phyloP scores from a whole-genome alignment of 1,284 basidiomycete species.

The Apiotrichum akiyoshidainum region DNA sequence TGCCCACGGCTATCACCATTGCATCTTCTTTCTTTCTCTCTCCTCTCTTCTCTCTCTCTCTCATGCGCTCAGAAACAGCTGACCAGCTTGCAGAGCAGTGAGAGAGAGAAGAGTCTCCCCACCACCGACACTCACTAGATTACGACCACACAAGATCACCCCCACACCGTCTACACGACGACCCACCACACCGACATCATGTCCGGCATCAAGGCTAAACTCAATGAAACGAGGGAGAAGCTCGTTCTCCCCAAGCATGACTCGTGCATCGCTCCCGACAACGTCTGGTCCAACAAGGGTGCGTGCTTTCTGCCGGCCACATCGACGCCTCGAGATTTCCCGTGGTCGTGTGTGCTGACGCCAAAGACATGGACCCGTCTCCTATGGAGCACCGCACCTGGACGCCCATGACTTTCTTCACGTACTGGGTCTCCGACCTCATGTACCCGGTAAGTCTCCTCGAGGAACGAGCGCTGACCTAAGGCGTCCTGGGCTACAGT shows the following conservation, averaged over 20 bases:
- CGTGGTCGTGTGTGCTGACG: not conserved
- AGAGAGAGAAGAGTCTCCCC: not conserved
- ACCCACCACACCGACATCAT: not conserved
- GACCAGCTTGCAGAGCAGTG: not conserved
- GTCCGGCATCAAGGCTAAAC: not conserved
- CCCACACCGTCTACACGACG: not conserved
- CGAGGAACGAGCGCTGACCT: not conserved
- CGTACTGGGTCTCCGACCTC: slow-evolving; percentile 15
- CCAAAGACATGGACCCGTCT: slow-evolving; percentile 40
- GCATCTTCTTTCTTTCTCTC: not conserved
- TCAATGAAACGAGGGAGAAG: slow-evolving; percentile 2
- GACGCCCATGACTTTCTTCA: slow-evolving; percentile 40
- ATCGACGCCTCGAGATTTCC: not conserved
- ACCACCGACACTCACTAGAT: not conserved
- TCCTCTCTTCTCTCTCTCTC: not conserved
- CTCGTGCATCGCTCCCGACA: slow-evolving; percentile 38
- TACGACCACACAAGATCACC: not conserved
- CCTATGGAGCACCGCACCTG: slow-evolving; percentile 37
- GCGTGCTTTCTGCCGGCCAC: no score
- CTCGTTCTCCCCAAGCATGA: slow-evolving; percentile 44
- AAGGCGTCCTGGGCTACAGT: slow-evolving; percentile 43
- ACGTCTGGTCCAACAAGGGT: slow-evolving; percentile 45
- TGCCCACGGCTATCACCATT: not conserved
- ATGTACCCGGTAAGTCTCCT: slow-evolving; percentile 2
- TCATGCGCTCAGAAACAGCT: slow-evolving; percentile 1